Evolutionary conservation across 371 early-diverging fungal species (phyloP), one percentile per base, ranked within the genome.

Genomic region (Mucor plumbeus): DNA sequence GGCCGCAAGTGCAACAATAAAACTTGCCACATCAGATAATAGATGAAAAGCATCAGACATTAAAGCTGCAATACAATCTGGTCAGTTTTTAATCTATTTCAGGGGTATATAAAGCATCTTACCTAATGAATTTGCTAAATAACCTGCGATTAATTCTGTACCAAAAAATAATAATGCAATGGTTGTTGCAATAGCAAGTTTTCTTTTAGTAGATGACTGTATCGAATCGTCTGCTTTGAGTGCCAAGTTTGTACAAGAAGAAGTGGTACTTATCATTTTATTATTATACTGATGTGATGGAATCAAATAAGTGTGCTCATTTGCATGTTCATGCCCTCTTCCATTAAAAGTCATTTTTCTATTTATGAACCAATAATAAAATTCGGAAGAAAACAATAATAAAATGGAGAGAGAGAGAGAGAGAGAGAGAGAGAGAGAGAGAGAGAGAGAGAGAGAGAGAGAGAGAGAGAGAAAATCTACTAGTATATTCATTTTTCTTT

Each of bases 21-120:
- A 91, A 62, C 92, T 90, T 39, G 87, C 85, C 13, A 91, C 87
- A 70, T 89, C 89, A 64, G 89, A 88, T 11, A 93, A 70, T 61
- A 93, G 75, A 68, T 93, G 92, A 70, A 93, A 91, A 33, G 88
- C 86, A 75, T 92, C 93, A 47, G 85, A 83, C 76, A 92, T 80
- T 31, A 93, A 82, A 7, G 93, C 93, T 81, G 63, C 26, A 26
- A 26, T 26, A 26, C 26, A 26, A 26, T 26, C 26, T 1, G 3
- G 26, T 26, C 26, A n/a, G 6, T 15, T 55, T 33, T 55, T 26
- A 14, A 33, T 43, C 14, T 43, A 3, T 43, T 43, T 15, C 8
- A 57, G 31, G 21, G 26, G 13, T 15, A 38, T 47, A 47, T n/a
- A n/a, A 15, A 8, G 44, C 1, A 3, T 10, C 54, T 57, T 78